Evolutionary conservation across 2,329 filamentous ascomycete genomes (phyloP).

Genomic region (Cordyceps militaris): DNA sequence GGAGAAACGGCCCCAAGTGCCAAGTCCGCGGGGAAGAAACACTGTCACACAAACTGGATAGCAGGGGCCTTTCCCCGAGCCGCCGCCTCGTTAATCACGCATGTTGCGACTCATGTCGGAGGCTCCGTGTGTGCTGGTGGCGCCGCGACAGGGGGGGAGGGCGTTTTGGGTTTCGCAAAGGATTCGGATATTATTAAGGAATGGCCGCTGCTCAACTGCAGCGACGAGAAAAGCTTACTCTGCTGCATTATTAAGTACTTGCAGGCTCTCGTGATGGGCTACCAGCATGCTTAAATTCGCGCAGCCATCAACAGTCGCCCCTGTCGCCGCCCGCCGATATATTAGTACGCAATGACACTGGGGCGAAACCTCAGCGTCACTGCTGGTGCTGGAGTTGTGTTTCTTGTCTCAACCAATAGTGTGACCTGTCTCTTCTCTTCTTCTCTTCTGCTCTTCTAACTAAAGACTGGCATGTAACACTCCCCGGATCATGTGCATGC

Average conservation of each 20-base stretch:
- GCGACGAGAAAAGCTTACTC: neutral
- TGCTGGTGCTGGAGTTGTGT: neutral
- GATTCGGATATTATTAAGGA: neutral
- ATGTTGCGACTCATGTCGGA: slow-evolving; percentile 3
- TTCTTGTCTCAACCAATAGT: neutral
- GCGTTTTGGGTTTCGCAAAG: neutral
- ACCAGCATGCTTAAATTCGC: neutral
- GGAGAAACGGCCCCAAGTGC: neutral
- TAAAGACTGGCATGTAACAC: neutral
- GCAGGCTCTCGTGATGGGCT: neutral
- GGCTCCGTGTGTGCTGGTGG: neutral
- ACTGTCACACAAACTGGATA: neutral
- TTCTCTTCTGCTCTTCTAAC: no score
- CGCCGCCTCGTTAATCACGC: slow-evolving; percentile 2
- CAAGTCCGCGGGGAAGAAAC: slow-evolving; percentile 6
- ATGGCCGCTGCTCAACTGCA: neutral
- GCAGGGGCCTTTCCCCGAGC: neutral
- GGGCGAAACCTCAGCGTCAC: neutral
- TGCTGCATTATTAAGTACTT: neutral
- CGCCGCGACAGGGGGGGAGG: neutral
- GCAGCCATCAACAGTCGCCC: neutral
- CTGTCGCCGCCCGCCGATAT: neutral
- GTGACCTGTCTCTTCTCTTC: neutral
- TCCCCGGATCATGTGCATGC: neutral
- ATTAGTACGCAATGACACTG: neutral